A percentile compares a stretch with the other conserved stretches of the same genome.
These are phyloP conservation scores for Dichotomocladium elegans DNA, from an alignment of 371 early-diverging fungal genomes.

Conservation along the genomic window DNA sequence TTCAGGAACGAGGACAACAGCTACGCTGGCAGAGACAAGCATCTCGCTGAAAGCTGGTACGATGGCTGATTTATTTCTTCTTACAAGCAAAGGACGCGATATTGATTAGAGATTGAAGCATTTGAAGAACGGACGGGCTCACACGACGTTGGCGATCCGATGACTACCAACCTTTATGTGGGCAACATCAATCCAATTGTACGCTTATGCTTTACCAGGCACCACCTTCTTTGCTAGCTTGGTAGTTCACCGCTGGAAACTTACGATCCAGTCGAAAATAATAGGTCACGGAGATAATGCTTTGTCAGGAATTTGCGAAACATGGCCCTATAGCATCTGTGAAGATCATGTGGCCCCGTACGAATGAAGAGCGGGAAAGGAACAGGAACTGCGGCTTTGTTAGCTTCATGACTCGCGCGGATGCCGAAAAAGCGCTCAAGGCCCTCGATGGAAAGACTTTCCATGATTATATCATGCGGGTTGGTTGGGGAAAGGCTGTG, in stretches of 20 bases:
- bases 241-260: no score
- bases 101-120: no score
- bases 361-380: conserved; percentile 77
- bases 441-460: conserved; percentile 73
- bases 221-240: neutral
- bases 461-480: conserved; percentile 59
- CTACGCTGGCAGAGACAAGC: neutral
- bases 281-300: conserved; percentile 60
- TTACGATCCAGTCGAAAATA: no score
- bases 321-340: conserved; percentile 91
- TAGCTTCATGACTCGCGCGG: conserved; percentile 79
- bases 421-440: conserved; percentile 72
- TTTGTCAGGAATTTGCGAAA: conserved; percentile 75
- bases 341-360: conserved; percentile 96
- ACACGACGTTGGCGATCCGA: conserved; percentile 71
- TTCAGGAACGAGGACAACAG: conserved; percentile 1
- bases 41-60: conserved; percentile 35
- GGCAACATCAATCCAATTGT: conserved; percentile 72
- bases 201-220: neutral
- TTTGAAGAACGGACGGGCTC: conserved; percentile 53
- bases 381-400: conserved; percentile 86
- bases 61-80: no score
- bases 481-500: conserved; percentile 91
- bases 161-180: conserved; percentile 89
- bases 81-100: no score